phyloP scores from a whole-genome alignment of 2,329 filamentous ascomycete species.

The Neonectria coccinea region DNA sequence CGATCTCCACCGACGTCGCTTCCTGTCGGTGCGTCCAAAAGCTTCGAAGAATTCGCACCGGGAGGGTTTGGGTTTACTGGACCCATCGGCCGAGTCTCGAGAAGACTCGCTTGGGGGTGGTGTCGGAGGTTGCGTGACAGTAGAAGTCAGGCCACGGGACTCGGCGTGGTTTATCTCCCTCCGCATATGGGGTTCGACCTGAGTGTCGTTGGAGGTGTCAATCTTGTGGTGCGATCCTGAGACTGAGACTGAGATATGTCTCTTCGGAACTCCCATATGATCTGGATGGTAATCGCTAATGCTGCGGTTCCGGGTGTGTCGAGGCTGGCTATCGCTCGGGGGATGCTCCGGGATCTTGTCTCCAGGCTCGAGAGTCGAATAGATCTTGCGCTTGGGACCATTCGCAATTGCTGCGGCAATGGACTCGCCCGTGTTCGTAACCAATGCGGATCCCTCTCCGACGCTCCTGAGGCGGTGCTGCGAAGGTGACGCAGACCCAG shows the following conservation, averaged over 20 bases:
- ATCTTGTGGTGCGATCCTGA: constrained; percentile 68
- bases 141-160: constrained; percentile 76
- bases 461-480: constrained; percentile 44
- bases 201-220: constrained; percentile 42
- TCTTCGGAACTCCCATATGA: constrained; percentile 72
- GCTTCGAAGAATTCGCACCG: constrained; percentile 77
- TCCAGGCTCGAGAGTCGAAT: constrained; percentile 53
- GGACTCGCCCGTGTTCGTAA: constrained; percentile 64
- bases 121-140: constrained; percentile 75
- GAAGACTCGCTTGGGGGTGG: constrained; percentile 85
- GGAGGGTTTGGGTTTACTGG: constrained; percentile 56
- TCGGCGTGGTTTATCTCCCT: constrained; percentile 86
- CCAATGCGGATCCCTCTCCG: constrained; percentile 56
- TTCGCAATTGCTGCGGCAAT: constrained; percentile 62
- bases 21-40: constrained; percentile 72
- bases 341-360: constrained; percentile 53
- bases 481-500: constrained; percentile 59
- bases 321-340: constrained; percentile 35
- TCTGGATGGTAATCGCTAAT: constrained; percentile 90
- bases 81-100: constrained; percentile 55
- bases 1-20: constrained; percentile 81
- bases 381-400: constrained; percentile 69
- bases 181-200: constrained; percentile 65
- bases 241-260: constrained; percentile 81
- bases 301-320: constrained; percentile 80